Evolutionary conservation across 2,329 filamentous ascomycete genomes (phyloP).

Genomic region (Emmonsia crescens): DNA sequence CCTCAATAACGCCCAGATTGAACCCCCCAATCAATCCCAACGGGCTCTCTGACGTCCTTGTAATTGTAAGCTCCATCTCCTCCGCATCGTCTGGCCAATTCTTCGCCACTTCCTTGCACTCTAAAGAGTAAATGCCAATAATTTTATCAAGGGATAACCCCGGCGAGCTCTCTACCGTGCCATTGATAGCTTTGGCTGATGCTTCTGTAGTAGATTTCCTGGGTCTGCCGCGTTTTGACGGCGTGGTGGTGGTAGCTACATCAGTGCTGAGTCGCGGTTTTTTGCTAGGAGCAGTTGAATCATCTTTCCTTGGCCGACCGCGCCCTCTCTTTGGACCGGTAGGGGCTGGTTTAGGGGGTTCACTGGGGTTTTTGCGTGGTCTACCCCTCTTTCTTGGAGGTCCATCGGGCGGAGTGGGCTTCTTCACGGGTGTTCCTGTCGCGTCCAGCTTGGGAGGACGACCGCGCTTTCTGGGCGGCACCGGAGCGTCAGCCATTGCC

Average conservation of each 20-base stretch:
- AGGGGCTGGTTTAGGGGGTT: not conserved
- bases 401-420: conserved; percentile 3
- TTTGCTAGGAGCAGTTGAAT: not conserved
- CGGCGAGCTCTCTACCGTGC: not conserved
- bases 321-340: conserved; percentile 1
- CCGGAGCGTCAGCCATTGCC: not conserved
- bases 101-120: conserved; percentile 8
- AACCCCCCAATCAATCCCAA: conserved; percentile 11
- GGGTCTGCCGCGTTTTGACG: conserved; percentile 8
- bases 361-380: conserved; percentile 7
- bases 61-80: conserved; percentile 12
- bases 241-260: not conserved
- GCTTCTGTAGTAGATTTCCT: conserved; percentile 4
- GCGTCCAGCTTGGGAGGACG: conserved; percentile 11
- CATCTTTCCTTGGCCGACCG: not conserved
- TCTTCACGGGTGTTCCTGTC: conserved; percentile 5
- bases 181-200: not conserved
- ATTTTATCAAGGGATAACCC: conserved; percentile 7
- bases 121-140: conserved; percentile 10
- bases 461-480: conserved; percentile 10
- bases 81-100: conserved; percentile 11
- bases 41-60: not conserved
- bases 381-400: conserved; percentile 12
- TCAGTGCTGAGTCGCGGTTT: not conserved
- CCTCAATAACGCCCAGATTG: conserved; percentile 13